Evolutionary conservation across 2,329 filamentous ascomycete genomes (phyloP).

Genomic region (Aspergillus pseudoterreus): DNA sequence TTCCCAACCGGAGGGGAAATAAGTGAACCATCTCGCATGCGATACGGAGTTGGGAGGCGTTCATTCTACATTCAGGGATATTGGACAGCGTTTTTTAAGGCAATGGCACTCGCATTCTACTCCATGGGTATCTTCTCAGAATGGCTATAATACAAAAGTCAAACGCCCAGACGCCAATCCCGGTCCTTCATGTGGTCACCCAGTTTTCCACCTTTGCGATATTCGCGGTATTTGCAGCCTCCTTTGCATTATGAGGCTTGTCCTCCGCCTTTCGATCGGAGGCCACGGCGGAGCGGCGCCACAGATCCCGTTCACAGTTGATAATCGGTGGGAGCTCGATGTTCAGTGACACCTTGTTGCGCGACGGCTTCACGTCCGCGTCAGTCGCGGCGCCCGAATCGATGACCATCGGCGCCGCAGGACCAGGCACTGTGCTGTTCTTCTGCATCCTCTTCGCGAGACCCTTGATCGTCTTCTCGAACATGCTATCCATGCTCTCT

Average conservation of each 20-base stretch:
- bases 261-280: constrained; percentile 33
- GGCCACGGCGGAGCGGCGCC: constrained; percentile 46
- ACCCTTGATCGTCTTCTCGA: constrained; percentile 55
- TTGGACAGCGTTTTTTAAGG: constrained; percentile 1
- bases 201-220: constrained; percentile 22
- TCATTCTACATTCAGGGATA: constrained; percentile 8
- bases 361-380: constrained; percentile 20
- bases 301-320: constrained; percentile 59
- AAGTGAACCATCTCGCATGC: constrained; percentile 1
- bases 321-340: constrained; percentile 50
- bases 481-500: constrained; percentile 48
- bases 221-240: constrained; percentile 14
- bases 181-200: constrained; percentile 18
- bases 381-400: constrained; percentile 24
- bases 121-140: constrained; percentile 34
- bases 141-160: constrained; percentile 17
- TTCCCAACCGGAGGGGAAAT: constrained; percentile 15
- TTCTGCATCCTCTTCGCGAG: constrained; percentile 40
- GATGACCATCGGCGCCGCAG: constrained; percentile 29
- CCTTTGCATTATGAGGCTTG: constrained; percentile 25
- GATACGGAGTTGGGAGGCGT: constrained; percentile 13
- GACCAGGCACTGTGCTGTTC: constrained; percentile 21
- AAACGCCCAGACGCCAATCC: constrained; percentile 16
- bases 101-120: constrained; percentile 14
- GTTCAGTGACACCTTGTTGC: constrained; percentile 26